Base-by-base conservation (phyloP, 805 yeast genomes). In the Torulaspora delbrueckii region DNA sequence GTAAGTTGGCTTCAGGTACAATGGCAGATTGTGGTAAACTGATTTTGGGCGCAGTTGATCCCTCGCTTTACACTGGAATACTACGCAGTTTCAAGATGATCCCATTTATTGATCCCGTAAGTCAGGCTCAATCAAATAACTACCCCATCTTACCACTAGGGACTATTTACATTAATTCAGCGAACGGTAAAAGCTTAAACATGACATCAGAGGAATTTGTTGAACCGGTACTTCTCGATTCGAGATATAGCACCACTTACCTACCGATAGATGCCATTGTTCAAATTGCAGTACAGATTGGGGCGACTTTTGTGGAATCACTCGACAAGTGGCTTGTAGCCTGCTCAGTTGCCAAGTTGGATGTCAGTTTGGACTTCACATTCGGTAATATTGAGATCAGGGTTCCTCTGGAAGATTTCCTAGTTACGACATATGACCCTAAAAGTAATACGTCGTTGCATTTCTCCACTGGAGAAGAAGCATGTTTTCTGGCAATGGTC, bases 241-340 rank as follows among this genome's bases (percentile, higher is more conserved):
- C 86, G 1, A 69, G 86, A 45, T 67, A 73, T 33, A 50, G 62
- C 8, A 75, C 64, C 59, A 71, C 71, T 24, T 75, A 68, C 57
- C 59, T 85, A 28, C 91, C 91, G 0, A 64, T 74, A 33, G 73
- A 75, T 37, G 59, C 77, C 4, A 67, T 85, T 34, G 70, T 84
- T 41, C 77, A 76, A 53, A 63, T 85, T 25, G 87, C 90, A 0
- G 70, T 84, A 22, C 90, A 85, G 62, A 66, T 82, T 32, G 81
- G 81, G 56, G 91, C 91, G 0, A 76, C 72, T 51, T 85, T 77
- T 58, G 72, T 76, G 3, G 60, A 65, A 3, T 67, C 69, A 5
- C 56, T 70, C 5, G 68, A 67, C 19, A 56, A 73, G 13, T 85
- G 91, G 91, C 55, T 82, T 12, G 81, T 82, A 10, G 75, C 75